Evolutionary conservation across 441 rosid species (phyloP), one percentile per base, ranked within the genome.

Genomic region (Geranium incanum): DNA sequence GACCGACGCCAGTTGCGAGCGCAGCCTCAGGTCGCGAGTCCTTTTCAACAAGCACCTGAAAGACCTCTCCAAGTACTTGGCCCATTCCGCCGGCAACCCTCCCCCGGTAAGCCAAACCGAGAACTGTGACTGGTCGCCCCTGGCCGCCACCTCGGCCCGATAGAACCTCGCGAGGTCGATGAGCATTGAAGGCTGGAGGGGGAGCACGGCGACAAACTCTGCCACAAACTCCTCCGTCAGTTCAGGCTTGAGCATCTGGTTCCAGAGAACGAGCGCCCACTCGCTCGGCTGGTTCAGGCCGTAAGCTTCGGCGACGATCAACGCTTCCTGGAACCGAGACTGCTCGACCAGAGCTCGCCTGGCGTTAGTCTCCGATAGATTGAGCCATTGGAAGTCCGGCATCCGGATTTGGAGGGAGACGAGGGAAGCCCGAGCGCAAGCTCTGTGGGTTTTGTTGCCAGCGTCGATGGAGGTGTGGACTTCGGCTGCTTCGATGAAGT

Each of bases 191-290:
- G 92, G 92, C 62, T 91, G 95, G 59, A 95, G 90, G 0, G 99
- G 97, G 77, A 92, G 95, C 72, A 95, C 98, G 0, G 96, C 96
- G 23, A 92, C 98, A 36, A 91, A 92, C 71, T 92, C 99, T 8
- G 97, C 95, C 66, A 95, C 93, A 72, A 95, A 92, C 75, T 87
- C 96, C 81, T 92, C 97, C 0, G 84, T 92, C 71, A 87, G 72
- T 74, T 95, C 99, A 0, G 98, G 99, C 38, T 86, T 87, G 57
- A 95, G 90, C 97, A 95, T 95, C 85, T 85, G 95, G 77, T 86
- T 89, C 99, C 99, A 95, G 70, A 95, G 97, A 21, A 89, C 97
- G 28, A 85, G 83, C 3, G 95, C 96, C 99, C 99, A 95, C 77
- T 95, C 98, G 52, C 89, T 83, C 36, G 98, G 92, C 84, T 93